These are phyloP conservation scores for Globisporangium radiosum DNA, from an alignment of 352 stramenopile genomes.

Conservation along the genomic window DNA sequence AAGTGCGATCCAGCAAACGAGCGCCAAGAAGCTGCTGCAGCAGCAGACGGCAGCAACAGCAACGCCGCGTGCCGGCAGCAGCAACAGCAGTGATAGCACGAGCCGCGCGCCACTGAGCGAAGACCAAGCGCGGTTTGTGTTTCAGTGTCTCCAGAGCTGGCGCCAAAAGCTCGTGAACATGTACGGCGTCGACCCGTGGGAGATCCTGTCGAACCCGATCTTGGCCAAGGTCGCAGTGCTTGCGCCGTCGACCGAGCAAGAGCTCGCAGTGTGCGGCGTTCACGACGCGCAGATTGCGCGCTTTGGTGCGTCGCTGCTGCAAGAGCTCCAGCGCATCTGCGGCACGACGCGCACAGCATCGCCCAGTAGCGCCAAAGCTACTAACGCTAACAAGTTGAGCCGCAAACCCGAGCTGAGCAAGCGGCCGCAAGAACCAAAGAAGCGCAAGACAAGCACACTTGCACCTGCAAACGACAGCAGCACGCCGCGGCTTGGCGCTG, in stretches of 20 bases:
- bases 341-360: slow-evolving; percentile 5
- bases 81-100: slow-evolving; percentile 5
- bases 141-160: slow-evolving; percentile 71
- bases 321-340: slow-evolving; percentile 39
- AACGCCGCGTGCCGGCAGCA: slow-evolving; percentile 2
- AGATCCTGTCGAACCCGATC: slow-evolving; percentile 66
- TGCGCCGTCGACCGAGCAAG: slow-evolving; percentile 42
- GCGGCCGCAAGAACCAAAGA: slow-evolving; percentile 9
- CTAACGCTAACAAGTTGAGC: slow-evolving; percentile 3
- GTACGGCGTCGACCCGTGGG: slow-evolving; percentile 58
- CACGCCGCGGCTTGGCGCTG: slow-evolving; percentile 15
- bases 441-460: slow-evolving; percentile 11
- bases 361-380: background rate
- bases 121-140: slow-evolving; percentile 53
- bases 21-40: slow-evolving; percentile 52
- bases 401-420: slow-evolving; percentile 10
- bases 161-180: slow-evolving; percentile 74
- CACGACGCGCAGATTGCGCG: slow-evolving; percentile 35
- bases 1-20: slow-evolving; percentile 74
- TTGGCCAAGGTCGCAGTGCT: slow-evolving; percentile 68
- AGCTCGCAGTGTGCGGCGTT: slow-evolving; percentile 51
- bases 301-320: slow-evolving; percentile 56
- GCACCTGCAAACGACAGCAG: background rate
- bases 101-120: slow-evolving; percentile 35
- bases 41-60: slow-evolving; percentile 26